These are phyloP conservation scores for Tubosaeta brunneosetosa DNA, from an alignment of 768 basidiomycete genomes.

Conservation along the genomic window DNA sequence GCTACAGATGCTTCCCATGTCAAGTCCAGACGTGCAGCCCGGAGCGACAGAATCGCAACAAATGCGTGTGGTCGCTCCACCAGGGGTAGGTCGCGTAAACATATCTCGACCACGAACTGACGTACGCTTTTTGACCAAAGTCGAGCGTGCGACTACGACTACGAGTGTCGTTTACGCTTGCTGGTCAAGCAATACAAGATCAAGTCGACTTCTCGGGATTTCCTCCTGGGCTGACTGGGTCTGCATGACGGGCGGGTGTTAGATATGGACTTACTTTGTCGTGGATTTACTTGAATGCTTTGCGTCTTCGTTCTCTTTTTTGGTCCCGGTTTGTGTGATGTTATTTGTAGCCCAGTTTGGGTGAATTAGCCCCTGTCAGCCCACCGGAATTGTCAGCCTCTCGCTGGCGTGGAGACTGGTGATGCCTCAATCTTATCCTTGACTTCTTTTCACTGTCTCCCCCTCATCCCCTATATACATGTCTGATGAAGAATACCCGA, in stretches of 20 bases:
- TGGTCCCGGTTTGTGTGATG: not conserved
- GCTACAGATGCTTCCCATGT: conserved; percentile 97
- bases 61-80: conserved; percentile 86
- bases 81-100: conserved; percentile 55
- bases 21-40: conserved; percentile 71
- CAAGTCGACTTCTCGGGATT: conserved; percentile 94
- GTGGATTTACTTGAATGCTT: conserved; percentile 20
- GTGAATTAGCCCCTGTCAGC: conserved; percentile 22
- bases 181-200: conserved; percentile 73
- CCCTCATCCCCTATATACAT: conserved; percentile 22
- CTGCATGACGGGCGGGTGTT: conserved; percentile 16
- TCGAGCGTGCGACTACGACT: conserved; percentile 79
- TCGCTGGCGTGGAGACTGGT: not conserved
- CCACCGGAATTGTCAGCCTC: conserved; percentile 17
- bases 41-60: conserved; percentile 90
- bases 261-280: conserved; percentile 14
- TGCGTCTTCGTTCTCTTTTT: not conserved
- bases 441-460: not conserved
- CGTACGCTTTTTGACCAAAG: conserved; percentile 35
- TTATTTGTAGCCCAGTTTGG: conserved; percentile 3
- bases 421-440: not conserved
- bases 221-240: conserved; percentile 66
- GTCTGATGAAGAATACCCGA: conserved; percentile 27
- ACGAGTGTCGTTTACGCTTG: conserved; percentile 73
- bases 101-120: conserved; percentile 2